Percentiles rank a stretch among this genome's conserved stretches.
Evolutionary conservation across 2,329 filamentous ascomycete genomes (phyloP).

Genomic region (Penicillium sp.): DNA sequence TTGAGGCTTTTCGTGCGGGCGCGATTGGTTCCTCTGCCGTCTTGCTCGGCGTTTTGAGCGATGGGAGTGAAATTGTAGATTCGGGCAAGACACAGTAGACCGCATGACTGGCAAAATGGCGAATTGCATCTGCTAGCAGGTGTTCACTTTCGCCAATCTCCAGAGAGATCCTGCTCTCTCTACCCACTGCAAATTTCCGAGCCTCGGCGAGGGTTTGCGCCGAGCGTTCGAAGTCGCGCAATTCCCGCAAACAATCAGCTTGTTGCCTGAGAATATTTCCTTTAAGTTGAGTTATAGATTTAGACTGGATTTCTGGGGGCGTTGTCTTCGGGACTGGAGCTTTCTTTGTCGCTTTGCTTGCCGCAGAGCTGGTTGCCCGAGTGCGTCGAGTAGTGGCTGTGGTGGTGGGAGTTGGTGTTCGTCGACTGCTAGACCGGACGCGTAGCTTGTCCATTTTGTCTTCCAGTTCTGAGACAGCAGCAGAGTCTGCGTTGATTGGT

Average conservation of each 20-base stretch:
- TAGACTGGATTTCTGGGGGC: slow-evolving; percentile 35
- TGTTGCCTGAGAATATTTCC: slow-evolving; percentile 54
- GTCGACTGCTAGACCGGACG: slow-evolving; percentile 32
- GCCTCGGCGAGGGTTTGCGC: slow-evolving; percentile 52
- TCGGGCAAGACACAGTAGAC: slow-evolving; percentile 89
- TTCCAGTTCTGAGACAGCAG: slow-evolving; percentile 39
- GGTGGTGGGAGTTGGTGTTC: slow-evolving; percentile 25
- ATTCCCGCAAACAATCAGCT: slow-evolving; percentile 49
- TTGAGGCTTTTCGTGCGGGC: slow-evolving; percentile 24
- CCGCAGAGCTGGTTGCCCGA: slow-evolving; percentile 30
- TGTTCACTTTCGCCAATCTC: slow-evolving; percentile 40
- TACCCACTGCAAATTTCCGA: slow-evolving; percentile 32
- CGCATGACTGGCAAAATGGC: slow-evolving; percentile 70
- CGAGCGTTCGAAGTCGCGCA: slow-evolving; percentile 59
- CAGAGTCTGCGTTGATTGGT: slow-evolving; percentile 29
- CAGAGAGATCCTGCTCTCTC: slow-evolving; percentile 64
- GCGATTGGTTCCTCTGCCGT: slow-evolving; percentile 41
- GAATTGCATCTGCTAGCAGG: slow-evolving; percentile 41
- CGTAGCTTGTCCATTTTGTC: slow-evolving; percentile 46
- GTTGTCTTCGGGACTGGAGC: slow-evolving; percentile 15
- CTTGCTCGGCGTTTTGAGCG: slow-evolving; percentile 51
- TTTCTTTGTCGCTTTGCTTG: slow-evolving; percentile 24
- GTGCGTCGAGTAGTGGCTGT: slow-evolving; percentile 30
- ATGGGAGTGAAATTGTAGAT: slow-evolving; percentile 85
- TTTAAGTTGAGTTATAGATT: slow-evolving; percentile 45